Evolutionary conservation across 768 basidiomycete species (phyloP).

Genomic region (Crassisporium funariophilum): DNA sequence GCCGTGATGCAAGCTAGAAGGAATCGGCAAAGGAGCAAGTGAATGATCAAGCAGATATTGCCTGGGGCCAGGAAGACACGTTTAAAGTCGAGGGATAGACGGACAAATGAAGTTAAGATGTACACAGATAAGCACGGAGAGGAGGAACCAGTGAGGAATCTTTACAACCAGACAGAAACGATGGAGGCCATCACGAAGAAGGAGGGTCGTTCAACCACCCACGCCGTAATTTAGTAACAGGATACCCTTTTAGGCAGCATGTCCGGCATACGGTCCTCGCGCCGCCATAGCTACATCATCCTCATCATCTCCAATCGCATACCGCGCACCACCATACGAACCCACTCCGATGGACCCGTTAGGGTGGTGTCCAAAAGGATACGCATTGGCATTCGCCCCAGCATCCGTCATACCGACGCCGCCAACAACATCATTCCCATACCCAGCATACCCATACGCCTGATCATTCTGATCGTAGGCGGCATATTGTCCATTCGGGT

Average conservation of each 20-base stretch:
- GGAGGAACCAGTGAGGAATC: too few relatives aligned
- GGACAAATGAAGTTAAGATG: too few relatives aligned
- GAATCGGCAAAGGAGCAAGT: too few relatives aligned
- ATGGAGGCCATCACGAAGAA: too few relatives aligned
- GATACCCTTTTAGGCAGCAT: background rate
- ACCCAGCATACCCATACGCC: background rate
- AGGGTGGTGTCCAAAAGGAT: conserved; percentile 24
- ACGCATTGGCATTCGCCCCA: conserved; percentile 1
- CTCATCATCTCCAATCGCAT: conserved; percentile 36
- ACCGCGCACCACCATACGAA: conserved; percentile 28
- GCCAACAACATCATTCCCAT: background rate
- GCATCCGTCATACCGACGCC: conserved; percentile 6
- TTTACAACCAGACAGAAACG: too few relatives aligned
- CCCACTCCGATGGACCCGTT: conserved; percentile 23
- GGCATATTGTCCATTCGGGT: background rate
- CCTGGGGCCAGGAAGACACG: too few relatives aligned
- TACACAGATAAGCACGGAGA: too few relatives aligned
- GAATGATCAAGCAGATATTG: too few relatives aligned
- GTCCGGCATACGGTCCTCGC: conserved; percentile 4
- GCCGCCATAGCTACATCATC: conserved; percentile 16
- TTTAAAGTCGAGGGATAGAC: too few relatives aligned
- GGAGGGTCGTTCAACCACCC: too few relatives aligned
- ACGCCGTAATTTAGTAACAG: too few relatives aligned
- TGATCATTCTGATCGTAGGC: conserved; percentile 4
- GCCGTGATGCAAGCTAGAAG: too few relatives aligned